A percentile compares a stretch with the other conserved stretches of the same genome.
phyloP scores from a whole-genome alignment of 768 basidiomycete genomes.

The Crassisporium funariophilum region DNA sequence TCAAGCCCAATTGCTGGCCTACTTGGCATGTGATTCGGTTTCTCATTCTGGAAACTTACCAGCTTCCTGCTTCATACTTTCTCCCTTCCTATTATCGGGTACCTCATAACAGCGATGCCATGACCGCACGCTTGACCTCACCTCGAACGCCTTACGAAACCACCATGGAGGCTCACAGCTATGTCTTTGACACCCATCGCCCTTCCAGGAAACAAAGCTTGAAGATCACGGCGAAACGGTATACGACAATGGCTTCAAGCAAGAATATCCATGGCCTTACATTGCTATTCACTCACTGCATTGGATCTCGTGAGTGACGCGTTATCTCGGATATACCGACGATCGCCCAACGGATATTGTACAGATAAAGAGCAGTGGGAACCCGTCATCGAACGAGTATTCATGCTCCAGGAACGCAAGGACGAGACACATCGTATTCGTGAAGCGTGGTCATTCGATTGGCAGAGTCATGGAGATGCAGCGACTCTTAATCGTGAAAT shows the following conservation, averaged over 20 bases:
- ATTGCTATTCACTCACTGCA: constrained; percentile 49
- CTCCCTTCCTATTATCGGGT: too few relatives aligned
- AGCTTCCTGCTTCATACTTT: too few relatives aligned
- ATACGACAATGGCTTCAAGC: constrained; percentile 28
- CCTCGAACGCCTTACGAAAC: too few relatives aligned
- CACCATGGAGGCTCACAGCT: constrained; percentile 14
- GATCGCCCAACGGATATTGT: not conserved
- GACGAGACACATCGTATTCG: constrained; percentile 26
- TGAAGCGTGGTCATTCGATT: constrained; percentile 54
- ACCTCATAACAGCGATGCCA: too few relatives aligned
- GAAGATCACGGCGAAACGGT: constrained; percentile 49
- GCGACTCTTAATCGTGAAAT: constrained; percentile 42
- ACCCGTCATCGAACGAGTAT: constrained; percentile 42
- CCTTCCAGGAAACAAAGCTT: constrained; percentile 22
- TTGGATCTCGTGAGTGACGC: constrained; percentile 44
- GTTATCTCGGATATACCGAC: not conserved
- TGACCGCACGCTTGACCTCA: too few relatives aligned
- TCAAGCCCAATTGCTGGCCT: too few relatives aligned
- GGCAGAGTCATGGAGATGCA: constrained; percentile 52
- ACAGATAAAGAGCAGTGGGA: constrained; percentile 63
- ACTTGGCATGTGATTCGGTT: too few relatives aligned
- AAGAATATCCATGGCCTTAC: constrained; percentile 40
- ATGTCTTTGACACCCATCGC: constrained; percentile 18
- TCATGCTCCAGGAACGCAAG: constrained; percentile 29
- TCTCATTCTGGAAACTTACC: too few relatives aligned